These are phyloP conservation scores for Ilex paraguariensis DNA, from an alignment of 305 asterid species.

Conservation along the genomic window DNA sequence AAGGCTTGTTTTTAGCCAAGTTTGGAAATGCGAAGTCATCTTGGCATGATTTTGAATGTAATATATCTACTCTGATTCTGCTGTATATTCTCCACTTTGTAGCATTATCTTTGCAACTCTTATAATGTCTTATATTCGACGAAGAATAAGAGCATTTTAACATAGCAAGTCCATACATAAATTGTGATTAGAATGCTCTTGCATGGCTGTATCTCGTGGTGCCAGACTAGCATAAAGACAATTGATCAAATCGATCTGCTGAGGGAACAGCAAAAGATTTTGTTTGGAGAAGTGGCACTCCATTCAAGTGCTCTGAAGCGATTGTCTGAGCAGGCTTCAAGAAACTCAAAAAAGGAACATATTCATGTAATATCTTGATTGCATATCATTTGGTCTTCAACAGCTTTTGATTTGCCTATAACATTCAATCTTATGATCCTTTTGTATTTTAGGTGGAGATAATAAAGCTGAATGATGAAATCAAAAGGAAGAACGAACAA, in stretches of 20 bases:
- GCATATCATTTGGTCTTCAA: conserved; percentile 9
- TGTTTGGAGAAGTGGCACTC: conserved; percentile 90
- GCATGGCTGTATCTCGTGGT: conserved; percentile 17
- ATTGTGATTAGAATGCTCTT: conserved; percentile 7
- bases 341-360: conserved; percentile 53
- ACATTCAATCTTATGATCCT: conserved; percentile 9
- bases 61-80: no score
- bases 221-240: conserved; percentile 63
- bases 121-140: no score
- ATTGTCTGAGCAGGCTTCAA: conserved; percentile 65
- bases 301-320: conserved; percentile 81
- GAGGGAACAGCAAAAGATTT: conserved; percentile 88
- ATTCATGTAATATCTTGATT: conserved; percentile 46
- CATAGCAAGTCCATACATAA: conserved; percentile 12
- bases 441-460: conserved; percentile 54
- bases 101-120: no score
- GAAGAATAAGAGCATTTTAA: conserved; percentile 4
- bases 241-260: conserved; percentile 86
- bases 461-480: conserved; percentile 66
- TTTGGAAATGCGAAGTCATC: no score
- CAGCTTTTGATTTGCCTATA: conserved; percentile 13
- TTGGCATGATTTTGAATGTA: no score
- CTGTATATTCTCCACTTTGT: no score
- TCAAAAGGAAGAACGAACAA: conserved; percentile 62
- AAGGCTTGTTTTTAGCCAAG: no score